phyloP scores from a whole-genome alignment of 805 yeast species.

The Tetrapisispora pingtungensis region DNA sequence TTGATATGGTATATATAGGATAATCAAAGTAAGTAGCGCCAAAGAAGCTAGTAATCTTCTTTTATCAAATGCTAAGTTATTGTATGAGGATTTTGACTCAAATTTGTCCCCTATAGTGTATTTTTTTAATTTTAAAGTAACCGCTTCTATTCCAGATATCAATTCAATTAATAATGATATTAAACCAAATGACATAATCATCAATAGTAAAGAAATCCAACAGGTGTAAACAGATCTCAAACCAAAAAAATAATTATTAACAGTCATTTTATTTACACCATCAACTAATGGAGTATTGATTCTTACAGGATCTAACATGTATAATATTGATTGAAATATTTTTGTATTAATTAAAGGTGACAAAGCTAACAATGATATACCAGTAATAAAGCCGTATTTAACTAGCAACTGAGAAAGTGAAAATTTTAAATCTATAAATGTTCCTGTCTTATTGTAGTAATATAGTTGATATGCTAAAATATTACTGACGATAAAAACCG shows the following conservation, averaged over 20 bases:
- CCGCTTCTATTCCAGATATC: conserved; percentile 3
- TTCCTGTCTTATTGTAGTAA: conserved; percentile 31
- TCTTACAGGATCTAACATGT: conserved; percentile 44
- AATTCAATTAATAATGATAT: conserved; percentile 6
- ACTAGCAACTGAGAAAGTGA: conserved; percentile 34
- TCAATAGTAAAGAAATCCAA: conserved; percentile 51
- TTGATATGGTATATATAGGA: conserved; percentile 70
- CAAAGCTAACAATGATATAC: conserved; percentile 31
- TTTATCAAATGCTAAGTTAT: conserved; percentile 9
- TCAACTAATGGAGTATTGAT: conserved; percentile 38
- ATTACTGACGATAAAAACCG: conserved; percentile 47
- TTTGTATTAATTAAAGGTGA: conserved; percentile 28
- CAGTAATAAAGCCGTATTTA: conserved; percentile 17
- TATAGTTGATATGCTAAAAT: conserved; percentile 47
- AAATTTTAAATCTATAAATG: conserved; percentile 36
- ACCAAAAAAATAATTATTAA: conserved; percentile 61
- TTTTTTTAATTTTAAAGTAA: neutral
- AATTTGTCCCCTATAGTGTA: neutral
- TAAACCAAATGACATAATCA: conserved; percentile 18
- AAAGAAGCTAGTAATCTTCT: conserved; percentile 29
- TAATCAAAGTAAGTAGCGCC: conserved; percentile 36
- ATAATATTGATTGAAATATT: conserved; percentile 32
- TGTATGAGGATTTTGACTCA: neutral
- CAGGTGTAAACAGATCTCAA: conserved; percentile 46
- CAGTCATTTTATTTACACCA: conserved; percentile 27